A percentile compares a stretch with the other conserved stretches of the same genome.
Conservation (phyloP, 1,139 yeast genomes). For the Hansenula lynferdii region DNA sequence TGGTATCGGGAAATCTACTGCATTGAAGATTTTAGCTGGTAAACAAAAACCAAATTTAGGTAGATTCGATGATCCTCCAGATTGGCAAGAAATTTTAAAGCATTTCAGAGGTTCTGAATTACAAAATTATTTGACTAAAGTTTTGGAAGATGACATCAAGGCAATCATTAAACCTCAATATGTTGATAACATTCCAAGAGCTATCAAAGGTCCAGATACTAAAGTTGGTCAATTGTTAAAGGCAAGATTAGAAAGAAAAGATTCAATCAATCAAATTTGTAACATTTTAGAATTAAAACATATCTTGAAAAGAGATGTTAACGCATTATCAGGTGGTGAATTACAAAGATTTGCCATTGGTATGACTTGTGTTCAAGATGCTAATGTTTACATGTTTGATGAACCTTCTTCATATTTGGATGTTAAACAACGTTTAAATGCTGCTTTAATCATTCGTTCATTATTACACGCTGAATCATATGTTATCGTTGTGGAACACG, state of each 20-base stretch:
- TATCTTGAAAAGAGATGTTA: slow-evolving; percentile 79
- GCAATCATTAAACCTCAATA: slow-evolving; percentile 97
- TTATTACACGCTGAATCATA: slow-evolving; percentile 69
- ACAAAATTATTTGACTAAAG: slow-evolving; percentile 92
- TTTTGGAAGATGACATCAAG: slow-evolving; percentile 87
- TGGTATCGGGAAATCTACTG: slow-evolving; percentile 99
- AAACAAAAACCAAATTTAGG: slow-evolving; percentile 97
- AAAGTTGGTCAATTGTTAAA: slow-evolving; percentile 82
- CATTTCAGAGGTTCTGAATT: slow-evolving; percentile 96
- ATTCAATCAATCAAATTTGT: slow-evolving; percentile 56
- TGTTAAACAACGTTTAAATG: slow-evolving; percentile 97
- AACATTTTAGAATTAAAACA: slow-evolving; percentile 66
- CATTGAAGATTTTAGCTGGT: slow-evolving; percentile 95
- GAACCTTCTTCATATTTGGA: slow-evolving; percentile 98
- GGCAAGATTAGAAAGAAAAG: slow-evolving; percentile 66
- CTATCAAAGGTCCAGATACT: slow-evolving; percentile 85
- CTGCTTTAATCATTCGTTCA: slow-evolving; percentile 90
- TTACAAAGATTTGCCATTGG: slow-evolving; percentile 97
- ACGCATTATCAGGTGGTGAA: slow-evolving; percentile 95
- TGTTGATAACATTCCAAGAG: slow-evolving; percentile 95
- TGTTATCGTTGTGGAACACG: slow-evolving; percentile 97
- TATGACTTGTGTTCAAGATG: slow-evolving; percentile 91
- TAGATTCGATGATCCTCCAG: slow-evolving; percentile 90
- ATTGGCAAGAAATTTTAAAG: slow-evolving; percentile 90
- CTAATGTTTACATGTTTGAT: slow-evolving; percentile 97